Evolutionary conservation across 2,329 filamentous ascomycete genomes (phyloP).

Genomic region (Periconia digitata): DNA sequence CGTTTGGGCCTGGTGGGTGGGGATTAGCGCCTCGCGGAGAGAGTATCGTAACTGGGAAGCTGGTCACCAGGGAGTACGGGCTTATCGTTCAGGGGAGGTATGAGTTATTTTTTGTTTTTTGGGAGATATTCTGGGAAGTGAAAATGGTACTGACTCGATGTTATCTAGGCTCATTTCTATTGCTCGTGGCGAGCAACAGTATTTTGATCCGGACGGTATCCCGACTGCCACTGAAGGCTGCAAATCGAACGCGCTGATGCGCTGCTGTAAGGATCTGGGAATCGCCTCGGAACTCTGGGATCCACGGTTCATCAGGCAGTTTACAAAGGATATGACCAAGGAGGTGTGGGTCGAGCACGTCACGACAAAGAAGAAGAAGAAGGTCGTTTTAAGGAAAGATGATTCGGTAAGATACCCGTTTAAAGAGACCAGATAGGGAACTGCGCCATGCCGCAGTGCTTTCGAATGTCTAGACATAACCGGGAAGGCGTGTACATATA

Average conservation of each 20-base stretch:
- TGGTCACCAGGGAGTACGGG: slow-evolving; percentile 88
- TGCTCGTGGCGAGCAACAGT: slow-evolving; percentile 90
- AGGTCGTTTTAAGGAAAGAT: slow-evolving; percentile 84
- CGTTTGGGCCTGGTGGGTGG: slow-evolving; percentile 95
- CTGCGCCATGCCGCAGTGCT: neutral
- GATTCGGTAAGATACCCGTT: slow-evolving; percentile 69
- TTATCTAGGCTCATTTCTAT: slow-evolving; percentile 79
- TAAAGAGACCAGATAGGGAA: slow-evolving; percentile 49
- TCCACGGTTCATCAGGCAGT: slow-evolving; percentile 82
- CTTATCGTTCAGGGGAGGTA: slow-evolving; percentile 86
- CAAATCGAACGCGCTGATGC: slow-evolving; percentile 96
- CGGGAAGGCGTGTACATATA: slow-evolving; percentile 5
- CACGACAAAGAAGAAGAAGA: slow-evolving; percentile 82
- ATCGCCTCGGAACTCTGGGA: slow-evolving; percentile 97
- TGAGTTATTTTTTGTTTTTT: slow-evolving; percentile 31
- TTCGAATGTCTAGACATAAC: neutral
- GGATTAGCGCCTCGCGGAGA: slow-evolving; percentile 87
- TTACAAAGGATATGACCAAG: slow-evolving; percentile 71
- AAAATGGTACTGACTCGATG: neutral
- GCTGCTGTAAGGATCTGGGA: slow-evolving; percentile 96
- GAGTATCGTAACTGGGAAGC: slow-evolving; percentile 77
- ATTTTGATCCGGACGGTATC: slow-evolving; percentile 86
- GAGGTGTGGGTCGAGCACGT: slow-evolving; percentile 91
- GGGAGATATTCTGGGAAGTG: neutral
- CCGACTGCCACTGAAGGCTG: slow-evolving; percentile 94